Evolutionary conservation across 495 filamentous ascomycete genomes (phyloP).

Genomic region (Neurospora intermedia): DNA sequence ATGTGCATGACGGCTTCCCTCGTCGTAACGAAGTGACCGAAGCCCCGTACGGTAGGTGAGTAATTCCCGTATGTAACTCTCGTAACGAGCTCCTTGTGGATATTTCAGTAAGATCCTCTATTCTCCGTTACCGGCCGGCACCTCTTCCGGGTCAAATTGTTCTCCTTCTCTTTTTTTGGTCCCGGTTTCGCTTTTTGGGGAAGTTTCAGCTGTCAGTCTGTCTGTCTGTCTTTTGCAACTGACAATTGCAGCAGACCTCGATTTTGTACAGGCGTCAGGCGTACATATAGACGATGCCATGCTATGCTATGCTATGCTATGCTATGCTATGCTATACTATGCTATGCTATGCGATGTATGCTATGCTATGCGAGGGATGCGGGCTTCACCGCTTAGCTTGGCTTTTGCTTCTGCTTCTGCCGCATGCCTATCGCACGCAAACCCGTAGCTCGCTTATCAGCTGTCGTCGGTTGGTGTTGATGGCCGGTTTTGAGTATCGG

Average conservation of each 20-base stretch:
- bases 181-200: background rate
- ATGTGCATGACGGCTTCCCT: background rate
- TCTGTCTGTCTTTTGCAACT: background rate
- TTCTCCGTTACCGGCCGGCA: background rate
- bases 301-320: too few relatives aligned
- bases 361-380: background rate
- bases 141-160: background rate
- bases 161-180: background rate
- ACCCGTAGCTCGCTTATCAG: background rate
- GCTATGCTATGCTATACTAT: background rate
- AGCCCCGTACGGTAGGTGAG: background rate
- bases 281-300: background rate
- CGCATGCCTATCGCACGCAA: background rate
- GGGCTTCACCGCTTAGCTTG: background rate
- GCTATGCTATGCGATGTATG: background rate
- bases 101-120: background rate
- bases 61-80: background rate
- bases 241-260: background rate
- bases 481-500: background rate
- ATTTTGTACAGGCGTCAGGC: background rate
- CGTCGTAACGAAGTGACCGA: background rate
- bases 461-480: background rate
- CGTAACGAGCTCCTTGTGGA: background rate
- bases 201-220: too few relatives aligned
- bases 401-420: background rate